phyloP scores from a whole-genome alignment of 2,329 filamentous ascomycete species.

The Fusarium praegraminearum region DNA sequence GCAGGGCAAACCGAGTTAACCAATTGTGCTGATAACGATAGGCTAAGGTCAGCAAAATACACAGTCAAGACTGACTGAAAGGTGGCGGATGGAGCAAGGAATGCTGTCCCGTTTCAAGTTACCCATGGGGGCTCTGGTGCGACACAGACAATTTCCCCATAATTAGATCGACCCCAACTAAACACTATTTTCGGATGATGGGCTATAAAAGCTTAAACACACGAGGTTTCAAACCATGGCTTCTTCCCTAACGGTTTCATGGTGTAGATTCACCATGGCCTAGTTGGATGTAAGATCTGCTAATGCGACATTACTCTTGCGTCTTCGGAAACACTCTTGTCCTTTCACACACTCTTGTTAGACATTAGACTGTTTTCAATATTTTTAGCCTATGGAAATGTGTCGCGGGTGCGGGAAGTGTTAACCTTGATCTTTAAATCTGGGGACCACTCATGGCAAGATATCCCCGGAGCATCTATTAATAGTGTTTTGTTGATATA shows the following conservation, averaged over 20 bases:
- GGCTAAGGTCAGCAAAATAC: fast-evolving
- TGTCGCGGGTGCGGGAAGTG: neutral
- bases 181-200: neutral
- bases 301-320: neutral
- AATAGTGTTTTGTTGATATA: neutral
- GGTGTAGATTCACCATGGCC: neutral
- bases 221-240: neutral
- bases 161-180: neutral
- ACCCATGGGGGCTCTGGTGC: neutral
- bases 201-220: neutral
- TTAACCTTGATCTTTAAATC: neutral
- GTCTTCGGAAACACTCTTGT: neutral
- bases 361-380: neutral
- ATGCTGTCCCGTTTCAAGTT: neutral
- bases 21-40: neutral
- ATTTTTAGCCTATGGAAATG: neutral
- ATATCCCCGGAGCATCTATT: neutral
- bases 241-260: neutral
- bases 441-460: neutral
- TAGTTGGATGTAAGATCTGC: too few relatives aligned
- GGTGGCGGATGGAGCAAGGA: too few relatives aligned
- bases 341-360: neutral
- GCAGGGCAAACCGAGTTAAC: neutral
- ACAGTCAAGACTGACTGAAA: neutral
- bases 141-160: neutral